Conservation (phyloP, 1,284 basidiomycete genomes). For the Microbotryum lychnidis-dioicae region DNA sequence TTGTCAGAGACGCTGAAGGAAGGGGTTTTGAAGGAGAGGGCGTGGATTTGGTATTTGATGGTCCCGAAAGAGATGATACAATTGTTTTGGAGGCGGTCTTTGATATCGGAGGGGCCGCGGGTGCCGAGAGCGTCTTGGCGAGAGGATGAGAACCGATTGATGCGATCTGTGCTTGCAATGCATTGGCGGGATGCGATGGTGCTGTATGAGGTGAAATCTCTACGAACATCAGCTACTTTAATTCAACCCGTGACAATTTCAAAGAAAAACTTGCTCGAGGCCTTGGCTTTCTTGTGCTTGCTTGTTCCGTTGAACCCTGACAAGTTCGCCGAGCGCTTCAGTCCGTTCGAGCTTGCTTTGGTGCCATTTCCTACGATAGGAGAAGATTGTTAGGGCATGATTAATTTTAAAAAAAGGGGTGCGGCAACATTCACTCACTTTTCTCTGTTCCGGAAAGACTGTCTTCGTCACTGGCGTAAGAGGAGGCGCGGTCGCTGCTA, state of each 20-base stretch:
- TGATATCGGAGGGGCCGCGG: conserved; percentile 8
- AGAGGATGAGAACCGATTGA: conserved; percentile 22
- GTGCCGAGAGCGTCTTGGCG: conserved; percentile 25
- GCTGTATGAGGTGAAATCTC: neutral
- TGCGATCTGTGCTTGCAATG: conserved; percentile 10
- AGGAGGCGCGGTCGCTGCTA: too few species aligned
- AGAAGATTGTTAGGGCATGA: neutral
- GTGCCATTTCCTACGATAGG: neutral
- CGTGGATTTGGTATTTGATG: neutral
- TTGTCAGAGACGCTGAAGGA: neutral
- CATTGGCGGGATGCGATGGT: neutral
- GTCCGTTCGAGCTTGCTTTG: conserved; percentile 7
- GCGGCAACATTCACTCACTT: neutral
- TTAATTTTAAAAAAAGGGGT: too few species aligned
- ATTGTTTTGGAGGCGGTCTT: too few species aligned
- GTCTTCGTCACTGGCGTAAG: too few species aligned
- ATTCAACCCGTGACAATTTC: neutral
- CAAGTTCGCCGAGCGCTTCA: conserved; percentile 11
- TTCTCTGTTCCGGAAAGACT: neutral
- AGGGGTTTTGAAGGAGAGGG: neutral
- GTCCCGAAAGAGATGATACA: too few species aligned
- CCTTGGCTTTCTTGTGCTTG: conserved; percentile 24
- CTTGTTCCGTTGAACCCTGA: neutral
- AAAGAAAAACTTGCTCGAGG: neutral
- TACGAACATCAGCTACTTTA: too few species aligned